Evolutionary conservation across 345 rosid genomes (phyloP), one percentile per base, ranked within the genome.

Genomic region (Jatropha curcas): DNA sequence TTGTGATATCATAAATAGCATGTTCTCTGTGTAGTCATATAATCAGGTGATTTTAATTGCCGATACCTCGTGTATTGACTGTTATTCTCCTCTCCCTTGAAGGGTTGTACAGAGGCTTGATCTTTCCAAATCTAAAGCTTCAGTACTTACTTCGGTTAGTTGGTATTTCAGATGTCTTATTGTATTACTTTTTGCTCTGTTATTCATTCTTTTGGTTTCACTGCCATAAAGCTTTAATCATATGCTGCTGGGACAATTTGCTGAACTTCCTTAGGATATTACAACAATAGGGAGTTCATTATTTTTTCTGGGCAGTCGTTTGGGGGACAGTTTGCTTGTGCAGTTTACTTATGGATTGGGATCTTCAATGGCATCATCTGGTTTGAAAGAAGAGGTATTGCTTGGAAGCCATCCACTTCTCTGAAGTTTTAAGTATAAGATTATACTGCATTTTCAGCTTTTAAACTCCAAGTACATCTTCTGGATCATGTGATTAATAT

Each of bases 321-420:
- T 92, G 84, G 98, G 99, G 51, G 98, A 95, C 86, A 95, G 99
- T 88, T 83, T 91, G 79, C 96, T 95, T 62, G 99, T 92, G 71
- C 99, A 95, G 67, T 92, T 83, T 81, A 84, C 89, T 52, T 75
- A 86, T 81, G 88, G 89, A 52, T 81, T 84, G 56, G 98, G 90
- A 56, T 68, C 97, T 72, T 86, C 93, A 67, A 69, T 78, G 69
- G 76, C 85, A 67, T 77, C 89, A 72, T 78, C 88, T 74, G 89
- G 89, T 72, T 77, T 86, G 74, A 89, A 87, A 82, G 98, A 92
- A 82, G 99, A 92, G 98, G 99, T 92, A 74, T 2, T 64, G 71
- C 70, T 67, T 70, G 33, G 71, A 73, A 65, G 34, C 51, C 33
- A 34, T 48, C 41, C 30, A 30, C 72, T 55, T 46, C 46, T 62